Evolutionary conservation across 371 early-diverging fungal genomes (phyloP).

Genomic region (Mucor lusitanicus): DNA sequence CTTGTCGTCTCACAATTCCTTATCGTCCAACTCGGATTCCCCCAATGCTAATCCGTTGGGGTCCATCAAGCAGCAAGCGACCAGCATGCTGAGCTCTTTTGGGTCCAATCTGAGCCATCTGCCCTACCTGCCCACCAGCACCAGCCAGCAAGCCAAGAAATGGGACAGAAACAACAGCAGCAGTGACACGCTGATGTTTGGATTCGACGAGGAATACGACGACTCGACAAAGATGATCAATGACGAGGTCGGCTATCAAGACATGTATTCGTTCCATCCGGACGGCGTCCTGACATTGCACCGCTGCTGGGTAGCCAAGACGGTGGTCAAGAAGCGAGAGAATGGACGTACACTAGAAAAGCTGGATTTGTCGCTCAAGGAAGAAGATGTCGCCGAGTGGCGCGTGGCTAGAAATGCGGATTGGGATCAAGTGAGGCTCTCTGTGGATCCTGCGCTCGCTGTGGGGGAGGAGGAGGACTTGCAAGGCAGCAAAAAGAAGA

Average conservation of each 20-base stretch:
- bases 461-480: too few relatives aligned
- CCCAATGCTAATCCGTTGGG: neutral
- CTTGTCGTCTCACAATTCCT: neutral
- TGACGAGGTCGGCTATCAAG: slow-evolving; percentile 57
- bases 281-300: slow-evolving; percentile 59
- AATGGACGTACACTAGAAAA: slow-evolving; percentile 55
- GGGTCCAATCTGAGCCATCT: slow-evolving; percentile 31
- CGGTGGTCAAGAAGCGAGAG: slow-evolving; percentile 49
- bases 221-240: slow-evolving; percentile 38
- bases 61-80: slow-evolving; percentile 41
- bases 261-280: slow-evolving; percentile 64
- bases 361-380: slow-evolving; percentile 50
- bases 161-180: slow-evolving; percentile 36
- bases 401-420: slow-evolving; percentile 49
- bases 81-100: slow-evolving; percentile 37
- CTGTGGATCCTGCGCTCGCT: slow-evolving; percentile 16
- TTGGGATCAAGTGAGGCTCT: slow-evolving; percentile 47
- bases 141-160: slow-evolving; percentile 7
- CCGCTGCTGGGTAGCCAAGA: slow-evolving; percentile 62
- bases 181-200: slow-evolving; percentile 45
- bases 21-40: neutral
- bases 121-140: slow-evolving; percentile 13
- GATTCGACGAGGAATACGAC: slow-evolving; percentile 55
- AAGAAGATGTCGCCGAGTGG: slow-evolving; percentile 68
- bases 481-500: slow-evolving; percentile 6